These are phyloP conservation scores for Diplosphaera chodatii DNA, from an alignment of 139 green algal species.

Conservation along the genomic window DNA sequence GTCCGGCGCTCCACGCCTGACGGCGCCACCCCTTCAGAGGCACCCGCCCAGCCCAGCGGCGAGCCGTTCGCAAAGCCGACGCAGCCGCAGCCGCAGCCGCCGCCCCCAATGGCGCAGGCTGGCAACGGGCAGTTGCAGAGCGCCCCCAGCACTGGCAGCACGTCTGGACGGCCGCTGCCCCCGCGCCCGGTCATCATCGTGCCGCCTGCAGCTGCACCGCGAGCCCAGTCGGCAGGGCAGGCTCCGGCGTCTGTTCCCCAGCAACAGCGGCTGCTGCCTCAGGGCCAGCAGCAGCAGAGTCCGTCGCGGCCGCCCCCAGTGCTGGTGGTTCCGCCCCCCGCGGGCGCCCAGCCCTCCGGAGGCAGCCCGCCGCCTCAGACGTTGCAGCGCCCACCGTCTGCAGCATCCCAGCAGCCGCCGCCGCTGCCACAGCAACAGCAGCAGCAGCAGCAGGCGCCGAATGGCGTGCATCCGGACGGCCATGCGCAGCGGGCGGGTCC, in stretches of 20 bases:
- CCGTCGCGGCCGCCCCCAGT: not conserved
- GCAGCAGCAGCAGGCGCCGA: not conserved
- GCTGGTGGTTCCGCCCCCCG: not conserved
- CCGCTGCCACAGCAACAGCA: no score
- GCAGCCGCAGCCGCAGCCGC: not conserved
- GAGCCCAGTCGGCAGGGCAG: not conserved
- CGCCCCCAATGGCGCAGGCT: no score
- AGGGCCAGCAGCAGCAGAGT: slow-evolving; percentile 8
- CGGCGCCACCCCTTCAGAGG: no score
- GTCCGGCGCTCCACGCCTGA: no score
- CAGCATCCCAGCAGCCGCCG: no score
- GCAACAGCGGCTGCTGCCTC: no score
- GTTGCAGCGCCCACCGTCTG: no score
- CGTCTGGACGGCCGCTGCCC: not conserved
- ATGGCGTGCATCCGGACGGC: not conserved
- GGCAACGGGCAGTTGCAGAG: not conserved
- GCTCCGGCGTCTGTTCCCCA: not conserved
- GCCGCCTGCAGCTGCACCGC: not conserved
- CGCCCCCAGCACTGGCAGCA: slow-evolving; percentile 9
- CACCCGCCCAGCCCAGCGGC: no score
- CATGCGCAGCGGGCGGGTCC: no score
- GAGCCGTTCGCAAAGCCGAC: no score
- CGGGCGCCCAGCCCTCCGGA: not conserved
- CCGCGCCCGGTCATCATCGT: not conserved
- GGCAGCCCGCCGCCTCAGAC: no score